These are phyloP conservation scores for Sphagnurus paluster DNA, from an alignment of 1,284 basidiomycete genomes.

Conservation along the genomic window DNA sequence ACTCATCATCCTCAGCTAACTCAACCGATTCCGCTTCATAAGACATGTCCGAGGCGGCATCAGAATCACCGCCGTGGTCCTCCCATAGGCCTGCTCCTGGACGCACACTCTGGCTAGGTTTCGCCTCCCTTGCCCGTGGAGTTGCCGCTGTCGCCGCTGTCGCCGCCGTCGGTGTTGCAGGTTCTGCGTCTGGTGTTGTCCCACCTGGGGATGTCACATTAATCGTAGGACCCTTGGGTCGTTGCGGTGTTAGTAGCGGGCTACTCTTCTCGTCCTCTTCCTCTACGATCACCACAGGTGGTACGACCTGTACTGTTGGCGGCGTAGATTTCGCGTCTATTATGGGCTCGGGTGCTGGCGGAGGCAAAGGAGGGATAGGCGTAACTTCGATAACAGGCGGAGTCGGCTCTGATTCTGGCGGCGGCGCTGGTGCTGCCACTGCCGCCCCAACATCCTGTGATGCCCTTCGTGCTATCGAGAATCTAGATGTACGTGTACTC, in stretches of 20 bases:
- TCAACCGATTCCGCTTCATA: conserved; percentile 3
- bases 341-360: conserved; percentile 2
- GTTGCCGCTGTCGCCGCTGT: conserved; percentile 5
- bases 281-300: background rate
- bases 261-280: conserved; percentile 1
- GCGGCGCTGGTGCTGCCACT: background rate
- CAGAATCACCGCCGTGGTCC: too few species aligned
- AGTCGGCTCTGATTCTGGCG: conserved; percentile 7
- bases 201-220: conserved; percentile 14
- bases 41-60: too few species aligned
- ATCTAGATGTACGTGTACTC: conserved; percentile 33
- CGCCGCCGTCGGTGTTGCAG: conserved; percentile 4
- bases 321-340: conserved; percentile 8
- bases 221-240: conserved; percentile 9
- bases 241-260: conserved; percentile 14
- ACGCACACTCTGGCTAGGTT: conserved; percentile 10
- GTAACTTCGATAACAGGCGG: too few species aligned
- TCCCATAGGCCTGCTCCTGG: conserved; percentile 15
- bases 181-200: background rate
- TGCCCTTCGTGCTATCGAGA: conserved; percentile 24
- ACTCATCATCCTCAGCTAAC: background rate
- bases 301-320: conserved; percentile 2
- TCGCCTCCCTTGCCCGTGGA: conserved; percentile 5
- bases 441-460: conserved; percentile 9
- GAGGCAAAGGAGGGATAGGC: background rate